Evolutionary conservation across 305 asterid species (phyloP), one percentile per base, ranked within the genome.

Genomic region (Fraxinus ornus): DNA sequence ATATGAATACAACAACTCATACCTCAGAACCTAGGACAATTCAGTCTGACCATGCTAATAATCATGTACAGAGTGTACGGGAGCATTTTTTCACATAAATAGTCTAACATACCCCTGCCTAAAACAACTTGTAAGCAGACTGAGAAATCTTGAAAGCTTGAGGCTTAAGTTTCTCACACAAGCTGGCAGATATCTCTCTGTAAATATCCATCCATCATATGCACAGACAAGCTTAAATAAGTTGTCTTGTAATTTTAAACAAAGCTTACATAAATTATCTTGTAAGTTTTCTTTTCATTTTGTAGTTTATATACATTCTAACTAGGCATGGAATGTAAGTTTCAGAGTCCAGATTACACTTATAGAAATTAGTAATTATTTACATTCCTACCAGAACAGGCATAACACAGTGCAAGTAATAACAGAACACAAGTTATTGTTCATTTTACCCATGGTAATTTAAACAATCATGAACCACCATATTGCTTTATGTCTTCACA

Each of bases 11-110:
- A 75, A 80, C 10, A 76, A 70, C 21, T 33, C 26, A 44, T 15
- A 49, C 75, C 32, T 72, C 57, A 21, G 68, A 26, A 47, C 62
- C 8, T 64, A 60, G 75, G 84, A 79, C 57, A 79, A 64, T 79
- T 33, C 62, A 55, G 62, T 77, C 62, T 77, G 76, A 55, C 35
- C 81, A 19, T 82, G 28, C 26, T n/a, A 79, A 52, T 32, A 15
- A 36, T 55, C 19, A 55, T 36, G 41, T 66, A 49, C 7, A 44
- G n/a, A 41, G 47, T 71, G 35, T 68, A 55, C 4, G 5, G 47
- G 15, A 13, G 68, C 26, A 12, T 55, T n/a, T 41, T 73, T 30
- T 49, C 55, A 7, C 6, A 70, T 30, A 64, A 64, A 22, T 15
- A 30, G 75, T 70, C 13, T 28, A 77, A 30, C 71, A 49, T 13